Conservation (phyloP, 495 filamentous ascomycete genomes). For the Alectoria sarmentosa region DNA sequence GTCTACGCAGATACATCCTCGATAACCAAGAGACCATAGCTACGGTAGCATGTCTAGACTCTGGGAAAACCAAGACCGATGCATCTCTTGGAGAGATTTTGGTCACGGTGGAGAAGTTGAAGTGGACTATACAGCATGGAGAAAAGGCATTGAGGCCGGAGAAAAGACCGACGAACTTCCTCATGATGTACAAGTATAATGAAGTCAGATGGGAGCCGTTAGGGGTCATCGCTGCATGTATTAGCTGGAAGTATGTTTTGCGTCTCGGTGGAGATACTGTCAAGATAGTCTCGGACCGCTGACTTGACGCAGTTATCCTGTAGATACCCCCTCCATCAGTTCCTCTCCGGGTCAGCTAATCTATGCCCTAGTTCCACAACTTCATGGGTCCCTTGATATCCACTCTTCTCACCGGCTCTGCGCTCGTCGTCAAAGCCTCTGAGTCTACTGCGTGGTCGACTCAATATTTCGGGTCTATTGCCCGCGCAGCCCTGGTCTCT, state of each 20-base stretch:
- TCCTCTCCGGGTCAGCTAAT: not conserved
- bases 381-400: slow-evolving; percentile 86
- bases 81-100: slow-evolving; percentile 90
- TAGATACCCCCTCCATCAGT: slow-evolving; percentile 18
- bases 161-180: slow-evolving; percentile 69
- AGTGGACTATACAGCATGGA: slow-evolving; percentile 90
- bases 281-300: slow-evolving; percentile 3
- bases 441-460: slow-evolving; percentile 92
- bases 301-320: slow-evolving; percentile 33
- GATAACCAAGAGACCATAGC: slow-evolving; percentile 88
- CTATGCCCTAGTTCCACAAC: slow-evolving; percentile 72
- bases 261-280: not conserved
- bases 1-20: slow-evolving; percentile 54
- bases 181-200: slow-evolving; percentile 96
- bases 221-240: slow-evolving; percentile 83
- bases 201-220: slow-evolving; percentile 86
- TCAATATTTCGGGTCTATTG: slow-evolving; percentile 69
- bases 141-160: slow-evolving; percentile 71
- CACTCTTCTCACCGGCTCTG: slow-evolving; percentile 88
- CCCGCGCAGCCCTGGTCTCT: slow-evolving; percentile 65
- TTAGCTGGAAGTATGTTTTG: slow-evolving; percentile 81
- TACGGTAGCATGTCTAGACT: slow-evolving; percentile 81
- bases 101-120: slow-evolving; percentile 85
- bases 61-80: slow-evolving; percentile 95
- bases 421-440: slow-evolving; percentile 82